Evolutionary conservation across 2,329 filamentous ascomycete species (phyloP).

Genomic region (Colletotrichum limetticola): DNA sequence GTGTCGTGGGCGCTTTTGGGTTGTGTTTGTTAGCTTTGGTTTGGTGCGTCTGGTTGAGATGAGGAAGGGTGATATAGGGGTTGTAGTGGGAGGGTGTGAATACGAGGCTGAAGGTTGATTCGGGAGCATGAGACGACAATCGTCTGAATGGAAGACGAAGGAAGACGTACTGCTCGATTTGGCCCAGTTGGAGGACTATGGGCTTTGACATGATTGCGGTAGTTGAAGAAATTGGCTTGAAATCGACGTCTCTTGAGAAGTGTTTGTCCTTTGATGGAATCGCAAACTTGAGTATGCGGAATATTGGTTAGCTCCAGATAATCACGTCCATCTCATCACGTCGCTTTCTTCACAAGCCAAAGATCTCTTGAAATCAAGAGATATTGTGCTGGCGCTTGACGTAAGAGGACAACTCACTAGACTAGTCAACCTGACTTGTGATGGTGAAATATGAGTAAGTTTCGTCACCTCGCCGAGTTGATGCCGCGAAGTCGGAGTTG

Average conservation of each 20-base stretch:
- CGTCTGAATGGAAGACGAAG: background rate
- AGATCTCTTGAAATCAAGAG: background rate
- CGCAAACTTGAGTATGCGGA: background rate
- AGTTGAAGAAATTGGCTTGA: background rate
- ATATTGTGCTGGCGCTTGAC: background rate
- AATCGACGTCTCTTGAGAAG: background rate
- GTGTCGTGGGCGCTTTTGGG: constrained; percentile 69
- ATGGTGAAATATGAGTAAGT: background rate
- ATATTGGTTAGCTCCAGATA: background rate
- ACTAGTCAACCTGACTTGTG: background rate
- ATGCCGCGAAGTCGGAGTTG: background rate
- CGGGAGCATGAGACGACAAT: background rate
- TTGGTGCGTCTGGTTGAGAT: background rate
- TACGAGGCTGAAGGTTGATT: background rate
- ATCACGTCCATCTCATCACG: background rate
- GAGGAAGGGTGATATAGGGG: background rate
- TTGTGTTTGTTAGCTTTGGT: background rate
- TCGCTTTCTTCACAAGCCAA: background rate
- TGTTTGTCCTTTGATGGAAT: background rate
- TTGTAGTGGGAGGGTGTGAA: background rate
- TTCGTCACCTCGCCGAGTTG: background rate
- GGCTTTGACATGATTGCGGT: constrained; percentile 29
- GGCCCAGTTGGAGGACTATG: constrained; percentile 53
- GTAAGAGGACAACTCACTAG: background rate
- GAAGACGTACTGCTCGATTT: constrained; percentile 50